A percentile compares a stretch with the other conserved stretches of the same genome.
phyloP scores from a whole-genome alignment of 441 rosid genomes.

The Syzygium syzygioides region DNA sequence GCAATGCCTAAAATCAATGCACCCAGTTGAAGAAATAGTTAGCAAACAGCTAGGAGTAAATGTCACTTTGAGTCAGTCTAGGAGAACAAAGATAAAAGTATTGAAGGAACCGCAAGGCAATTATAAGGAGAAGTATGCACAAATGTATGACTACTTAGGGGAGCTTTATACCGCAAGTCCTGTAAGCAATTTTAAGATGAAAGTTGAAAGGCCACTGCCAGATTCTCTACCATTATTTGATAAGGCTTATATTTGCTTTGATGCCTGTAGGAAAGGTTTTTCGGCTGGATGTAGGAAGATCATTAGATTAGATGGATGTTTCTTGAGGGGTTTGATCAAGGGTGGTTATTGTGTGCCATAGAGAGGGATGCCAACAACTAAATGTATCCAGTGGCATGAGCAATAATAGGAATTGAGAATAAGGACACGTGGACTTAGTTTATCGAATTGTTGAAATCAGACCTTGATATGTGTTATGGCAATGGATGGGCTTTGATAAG shows the following conservation, averaged over 20 bases:
- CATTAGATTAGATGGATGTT: no score
- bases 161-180: not conserved
- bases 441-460: no score
- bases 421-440: no score
- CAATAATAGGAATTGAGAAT: not conserved
- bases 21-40: not conserved
- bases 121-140: not conserved
- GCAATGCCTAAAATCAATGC: not conserved
- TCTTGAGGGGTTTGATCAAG: not conserved
- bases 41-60: not conserved
- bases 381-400: not conserved
- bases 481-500: not conserved
- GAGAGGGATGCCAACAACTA: not conserved
- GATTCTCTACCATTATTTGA: no score
- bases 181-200: no score
- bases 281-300: no score
- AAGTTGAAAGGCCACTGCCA: no score
- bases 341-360: not conserved
- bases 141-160: not conserved
- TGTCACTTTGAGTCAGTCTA: not conserved
- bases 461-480: not conserved
- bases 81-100: not conserved
- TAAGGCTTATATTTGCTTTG: no score
- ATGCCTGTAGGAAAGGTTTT: no score
- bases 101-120: not conserved